phyloP scores from a whole-genome alignment of 805 yeast genomes.

The Candida pseudofarinosa region DNA sequence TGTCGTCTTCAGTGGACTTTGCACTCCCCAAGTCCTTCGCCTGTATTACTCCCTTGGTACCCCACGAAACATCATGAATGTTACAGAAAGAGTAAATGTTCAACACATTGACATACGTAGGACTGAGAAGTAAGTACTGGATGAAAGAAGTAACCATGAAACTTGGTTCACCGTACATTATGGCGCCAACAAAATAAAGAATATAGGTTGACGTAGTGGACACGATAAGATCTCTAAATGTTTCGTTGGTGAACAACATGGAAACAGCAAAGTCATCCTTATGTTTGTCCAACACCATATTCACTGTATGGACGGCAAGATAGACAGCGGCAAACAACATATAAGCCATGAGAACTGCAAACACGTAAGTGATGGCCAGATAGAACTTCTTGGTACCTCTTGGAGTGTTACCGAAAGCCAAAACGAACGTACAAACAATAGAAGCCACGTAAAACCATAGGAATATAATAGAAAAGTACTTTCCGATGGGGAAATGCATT shows the following conservation, averaged over 20 bases:
- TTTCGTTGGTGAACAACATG: conserved; percentile 57
- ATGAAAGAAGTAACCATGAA: conserved; percentile 85
- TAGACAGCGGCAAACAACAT: conserved; percentile 84
- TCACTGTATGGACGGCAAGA: conserved; percentile 70
- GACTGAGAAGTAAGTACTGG: conserved; percentile 81
- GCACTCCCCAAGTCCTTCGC: conserved; percentile 81
- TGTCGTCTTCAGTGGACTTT: conserved; percentile 44
- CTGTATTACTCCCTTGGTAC: conserved; percentile 78
- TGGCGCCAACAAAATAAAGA: conserved; percentile 72
- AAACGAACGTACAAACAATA: conserved; percentile 77
- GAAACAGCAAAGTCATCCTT: conserved; percentile 38
- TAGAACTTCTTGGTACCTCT: conserved; percentile 83
- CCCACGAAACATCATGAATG: conserved; percentile 96
- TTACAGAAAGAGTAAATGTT: conserved; percentile 95
- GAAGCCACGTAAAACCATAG: conserved; percentile 84
- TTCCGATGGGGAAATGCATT: conserved; percentile 67
- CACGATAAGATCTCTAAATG: conserved; percentile 83
- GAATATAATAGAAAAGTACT: conserved; percentile 69
- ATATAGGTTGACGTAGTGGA: conserved; percentile 82
- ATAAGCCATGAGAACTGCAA: conserved; percentile 85
- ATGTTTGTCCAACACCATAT: conserved; percentile 45
- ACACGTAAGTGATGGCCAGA: conserved; percentile 66
- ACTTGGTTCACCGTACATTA: conserved; percentile 84
- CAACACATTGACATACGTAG: conserved; percentile 85
- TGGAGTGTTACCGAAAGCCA: conserved; percentile 93